Evolutionary conservation across 2,329 filamentous ascomycete species (phyloP).

Genomic region (Hypoxylon sp.): DNA sequence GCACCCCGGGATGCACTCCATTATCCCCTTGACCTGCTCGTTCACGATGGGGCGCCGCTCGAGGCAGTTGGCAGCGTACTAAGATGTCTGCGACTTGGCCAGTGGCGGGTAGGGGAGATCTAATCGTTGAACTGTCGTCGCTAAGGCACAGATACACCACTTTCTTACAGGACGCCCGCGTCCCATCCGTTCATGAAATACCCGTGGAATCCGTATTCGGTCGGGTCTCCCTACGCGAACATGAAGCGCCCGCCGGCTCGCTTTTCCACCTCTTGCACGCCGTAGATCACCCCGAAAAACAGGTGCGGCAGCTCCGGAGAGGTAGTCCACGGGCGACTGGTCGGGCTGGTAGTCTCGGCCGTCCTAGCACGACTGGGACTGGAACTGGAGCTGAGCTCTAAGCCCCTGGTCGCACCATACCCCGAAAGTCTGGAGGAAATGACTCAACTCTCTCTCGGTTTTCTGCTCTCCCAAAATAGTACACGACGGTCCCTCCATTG

Average conservation of each 20-base stretch:
- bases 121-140: constrained; percentile 47
- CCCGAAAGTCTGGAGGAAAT: constrained; percentile 65
- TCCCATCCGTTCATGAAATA: constrained; percentile 65
- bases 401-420: constrained; percentile 55
- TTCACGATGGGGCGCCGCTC: constrained; percentile 57
- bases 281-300: constrained; percentile 56
- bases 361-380: constrained; percentile 72
- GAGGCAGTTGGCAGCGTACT: constrained; percentile 57
- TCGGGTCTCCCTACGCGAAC: constrained; percentile 60
- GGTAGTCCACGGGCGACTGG: constrained; percentile 56
- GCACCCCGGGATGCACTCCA: constrained; percentile 64
- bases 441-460: constrained; percentile 58
- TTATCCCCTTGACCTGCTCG: constrained; percentile 58
- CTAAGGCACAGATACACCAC: constrained; percentile 50
- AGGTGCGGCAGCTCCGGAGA: constrained; percentile 55
- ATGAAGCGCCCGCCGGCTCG: constrained; percentile 54
- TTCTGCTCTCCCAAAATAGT: constrained; percentile 72
- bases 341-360: constrained; percentile 63
- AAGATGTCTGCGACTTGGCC: constrained; percentile 51
- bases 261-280: constrained; percentile 42
- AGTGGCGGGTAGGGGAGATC: constrained; percentile 50
- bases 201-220: constrained; percentile 65
- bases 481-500: constrained; percentile 62
- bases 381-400: constrained; percentile 68
- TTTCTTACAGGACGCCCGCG: constrained; percentile 49